phyloP scores from a whole-genome alignment of 805 yeast species.

The Starmerella sirachaensis region DNA sequence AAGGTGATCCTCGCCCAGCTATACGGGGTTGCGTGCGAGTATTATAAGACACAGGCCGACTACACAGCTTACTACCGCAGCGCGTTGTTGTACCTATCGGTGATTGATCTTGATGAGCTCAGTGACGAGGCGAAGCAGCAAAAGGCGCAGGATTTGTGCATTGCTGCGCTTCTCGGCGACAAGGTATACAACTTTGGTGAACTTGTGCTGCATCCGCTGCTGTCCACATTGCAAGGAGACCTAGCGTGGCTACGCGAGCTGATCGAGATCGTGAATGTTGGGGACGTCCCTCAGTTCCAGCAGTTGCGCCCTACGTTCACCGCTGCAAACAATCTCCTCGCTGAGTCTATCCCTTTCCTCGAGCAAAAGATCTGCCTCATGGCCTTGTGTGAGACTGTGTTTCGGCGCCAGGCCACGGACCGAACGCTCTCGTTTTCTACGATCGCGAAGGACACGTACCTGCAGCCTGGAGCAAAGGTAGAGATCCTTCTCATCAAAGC shows the following conservation, averaged over 20 bases:
- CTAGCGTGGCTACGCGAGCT: conserved; percentile 63
- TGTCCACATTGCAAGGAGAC: conserved; percentile 39
- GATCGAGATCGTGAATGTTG: conserved; percentile 59
- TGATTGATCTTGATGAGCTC: conserved; percentile 36
- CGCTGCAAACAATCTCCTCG: conserved; percentile 43
- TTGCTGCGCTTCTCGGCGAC: conserved; percentile 84
- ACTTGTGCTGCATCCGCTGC: conserved; percentile 76
- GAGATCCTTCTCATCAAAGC: conserved; percentile 90
- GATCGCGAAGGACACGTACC: conserved; percentile 58
- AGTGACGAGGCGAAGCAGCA: conserved; percentile 33
- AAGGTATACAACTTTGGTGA: conserved; percentile 93
- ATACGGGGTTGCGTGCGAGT: conserved; percentile 68
- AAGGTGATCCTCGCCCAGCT: conserved; percentile 66
- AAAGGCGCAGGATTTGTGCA: conserved; percentile 62
- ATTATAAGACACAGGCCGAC: conserved; percentile 62
- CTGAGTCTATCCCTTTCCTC: conserved; percentile 50
- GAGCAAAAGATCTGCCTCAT: conserved; percentile 85
- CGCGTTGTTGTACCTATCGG: conserved; percentile 67
- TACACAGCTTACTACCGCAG: conserved; percentile 72
- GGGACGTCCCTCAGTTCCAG: conserved; percentile 61
- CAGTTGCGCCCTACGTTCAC: conserved; percentile 31
- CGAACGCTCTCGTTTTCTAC: conserved; percentile 63
- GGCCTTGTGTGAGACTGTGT: conserved; percentile 80
- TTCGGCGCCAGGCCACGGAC: conserved; percentile 51
- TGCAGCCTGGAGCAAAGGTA: conserved; percentile 53